These are phyloP conservation scores for Leishmania gerbilli DNA, from an alignment of 208 protist genomes.

Conservation along the genomic window DNA sequence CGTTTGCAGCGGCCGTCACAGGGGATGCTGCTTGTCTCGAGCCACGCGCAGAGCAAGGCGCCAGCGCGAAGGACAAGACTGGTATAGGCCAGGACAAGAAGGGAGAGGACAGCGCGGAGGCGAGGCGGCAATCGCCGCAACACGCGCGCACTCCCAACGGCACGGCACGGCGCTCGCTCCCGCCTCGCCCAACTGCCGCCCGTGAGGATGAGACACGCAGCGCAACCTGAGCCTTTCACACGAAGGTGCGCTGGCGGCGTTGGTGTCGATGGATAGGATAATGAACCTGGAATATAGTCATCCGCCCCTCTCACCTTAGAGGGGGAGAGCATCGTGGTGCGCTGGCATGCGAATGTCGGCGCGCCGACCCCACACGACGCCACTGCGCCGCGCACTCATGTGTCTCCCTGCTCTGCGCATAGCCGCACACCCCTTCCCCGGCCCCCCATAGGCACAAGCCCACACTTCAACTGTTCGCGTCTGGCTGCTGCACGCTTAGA, in stretches of 20 bases:
- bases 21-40: neutral
- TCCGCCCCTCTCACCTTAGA: neutral
- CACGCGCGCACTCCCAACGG: neutral
- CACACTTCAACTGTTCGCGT: neutral
- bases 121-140: neutral
- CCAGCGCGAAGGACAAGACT: too few species aligned
- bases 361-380: neutral
- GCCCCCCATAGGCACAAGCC: too few species aligned
- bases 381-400: neutral
- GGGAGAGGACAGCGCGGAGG: neutral
- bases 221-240: neutral
- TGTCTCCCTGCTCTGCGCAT: neutral
- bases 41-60: neutral
- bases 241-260: neutral
- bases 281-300: neutral
- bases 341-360: neutral
- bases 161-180: neutral
- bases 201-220: neutral
- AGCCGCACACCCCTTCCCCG: neutral
- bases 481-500: neutral
- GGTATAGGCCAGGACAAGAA: neutral
- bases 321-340: neutral
- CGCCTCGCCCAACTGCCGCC: neutral
- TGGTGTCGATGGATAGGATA: neutral
- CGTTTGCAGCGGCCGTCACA: neutral